A percentile compares a stretch with the other conserved stretches of the same genome.
Evolutionary conservation across 2,329 filamentous ascomycete species (phyloP).

Genomic region (Shiraia sp.): DNA sequence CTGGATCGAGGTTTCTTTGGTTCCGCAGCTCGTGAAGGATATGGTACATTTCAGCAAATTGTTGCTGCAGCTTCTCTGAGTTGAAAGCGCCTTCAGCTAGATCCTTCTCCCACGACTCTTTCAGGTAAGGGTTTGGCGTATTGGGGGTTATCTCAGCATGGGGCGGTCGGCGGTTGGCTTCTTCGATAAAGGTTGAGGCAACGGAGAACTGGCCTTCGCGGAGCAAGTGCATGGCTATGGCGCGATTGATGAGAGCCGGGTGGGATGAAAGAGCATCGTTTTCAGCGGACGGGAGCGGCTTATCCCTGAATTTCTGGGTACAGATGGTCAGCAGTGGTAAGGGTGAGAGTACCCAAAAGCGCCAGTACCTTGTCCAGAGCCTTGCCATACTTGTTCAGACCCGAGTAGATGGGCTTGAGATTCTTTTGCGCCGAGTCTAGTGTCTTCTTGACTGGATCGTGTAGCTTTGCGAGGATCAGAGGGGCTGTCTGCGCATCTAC

Average conservation of each 20-base stretch:
- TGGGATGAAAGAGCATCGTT: constrained; percentile 80
- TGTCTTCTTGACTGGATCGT: constrained; percentile 79
- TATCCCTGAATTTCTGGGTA: constrained; percentile 62
- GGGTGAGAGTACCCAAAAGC: not conserved
- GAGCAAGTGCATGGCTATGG: constrained; percentile 94
- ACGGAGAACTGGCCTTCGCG: constrained; percentile 92
- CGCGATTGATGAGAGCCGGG: constrained; percentile 80
- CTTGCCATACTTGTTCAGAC: constrained; percentile 82
- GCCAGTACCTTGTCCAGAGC: constrained; percentile 74
- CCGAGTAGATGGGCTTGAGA: constrained; percentile 80
- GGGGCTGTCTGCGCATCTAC: constrained; percentile 71
- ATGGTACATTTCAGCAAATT: constrained; percentile 88
- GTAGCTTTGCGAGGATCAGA: constrained; percentile 78
- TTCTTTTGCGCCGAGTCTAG: constrained; percentile 81
- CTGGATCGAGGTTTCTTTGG: constrained; percentile 72
- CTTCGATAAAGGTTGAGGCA: constrained; percentile 80
- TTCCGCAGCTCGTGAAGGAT: constrained; percentile 79
- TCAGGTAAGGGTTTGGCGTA: constrained; percentile 38
- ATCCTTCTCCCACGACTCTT: constrained; percentile 46
- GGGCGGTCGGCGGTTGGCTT: constrained; percentile 59
- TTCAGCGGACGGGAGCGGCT: constrained; percentile 72
- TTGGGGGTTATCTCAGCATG: constrained; percentile 43
- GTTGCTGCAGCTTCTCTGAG: constrained; percentile 70
- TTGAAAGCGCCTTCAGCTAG: constrained; percentile 62
- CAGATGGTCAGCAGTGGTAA: constrained; percentile 9